Evolutionary conservation across 495 filamentous ascomycete species (phyloP).

Genomic region (Penicillium roqueforti): DNA sequence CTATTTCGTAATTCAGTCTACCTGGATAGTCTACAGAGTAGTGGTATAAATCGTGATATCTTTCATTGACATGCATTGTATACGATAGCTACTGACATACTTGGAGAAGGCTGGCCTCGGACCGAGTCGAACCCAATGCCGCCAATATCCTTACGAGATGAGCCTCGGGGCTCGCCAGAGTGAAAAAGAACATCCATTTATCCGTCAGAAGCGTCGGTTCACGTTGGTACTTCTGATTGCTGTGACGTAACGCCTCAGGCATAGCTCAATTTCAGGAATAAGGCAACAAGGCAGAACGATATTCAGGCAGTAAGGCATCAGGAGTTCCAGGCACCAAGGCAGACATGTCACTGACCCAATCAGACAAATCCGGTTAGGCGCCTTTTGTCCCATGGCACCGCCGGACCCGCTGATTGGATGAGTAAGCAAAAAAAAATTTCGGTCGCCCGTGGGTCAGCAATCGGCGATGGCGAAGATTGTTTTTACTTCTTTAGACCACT

Average conservation of each 20-base stretch:
- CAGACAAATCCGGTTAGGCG: neutral
- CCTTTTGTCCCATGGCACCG: neutral
- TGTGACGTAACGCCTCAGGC: constrained; percentile 1
- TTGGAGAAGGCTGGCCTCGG: neutral
- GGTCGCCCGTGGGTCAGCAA: constrained; percentile 11
- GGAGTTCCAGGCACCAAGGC: neutral
- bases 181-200: constrained; percentile 2
- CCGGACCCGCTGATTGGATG: constrained; percentile 5
- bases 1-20: neutral
- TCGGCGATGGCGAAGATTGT: constrained; percentile 6
- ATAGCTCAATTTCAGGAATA: too few relatives aligned
- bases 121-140: too few relatives aligned
- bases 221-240: neutral
- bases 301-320: neutral
- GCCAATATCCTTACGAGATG: too few relatives aligned
- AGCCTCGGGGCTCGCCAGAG: neutral
- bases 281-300: neutral
- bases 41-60: neutral
- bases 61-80: neutral
- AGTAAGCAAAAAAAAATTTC: constrained; percentile 16
- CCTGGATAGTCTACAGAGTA: neutral
- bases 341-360: neutral
- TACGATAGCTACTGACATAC: neutral
- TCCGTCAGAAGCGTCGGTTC: neutral
- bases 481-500: constrained; percentile 9